Evolutionary conservation across 2,329 filamentous ascomycete genomes (phyloP).

Genomic region (Calonectria pseudoreteaudii): DNA sequence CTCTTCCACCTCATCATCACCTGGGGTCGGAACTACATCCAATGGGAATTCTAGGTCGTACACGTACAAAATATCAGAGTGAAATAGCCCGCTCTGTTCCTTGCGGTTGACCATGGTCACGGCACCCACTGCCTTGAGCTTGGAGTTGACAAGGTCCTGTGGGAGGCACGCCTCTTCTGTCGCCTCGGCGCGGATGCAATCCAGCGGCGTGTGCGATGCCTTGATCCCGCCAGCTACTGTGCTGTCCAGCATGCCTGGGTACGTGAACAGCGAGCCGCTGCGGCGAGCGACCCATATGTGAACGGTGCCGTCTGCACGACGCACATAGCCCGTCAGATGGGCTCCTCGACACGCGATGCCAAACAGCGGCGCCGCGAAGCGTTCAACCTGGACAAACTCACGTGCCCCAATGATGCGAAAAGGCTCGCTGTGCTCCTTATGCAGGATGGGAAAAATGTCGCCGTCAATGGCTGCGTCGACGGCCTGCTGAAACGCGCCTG

Average conservation of each 20-base stretch:
- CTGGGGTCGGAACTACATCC: slow-evolving; percentile 72
- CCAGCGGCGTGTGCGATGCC: slow-evolving; percentile 72
- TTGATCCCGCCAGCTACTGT: slow-evolving; percentile 83
- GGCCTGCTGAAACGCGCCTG: slow-evolving; percentile 52
- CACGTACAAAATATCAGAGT: slow-evolving; percentile 68
- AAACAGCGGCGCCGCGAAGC: slow-evolving; percentile 72
- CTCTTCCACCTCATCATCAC: slow-evolving; percentile 82
- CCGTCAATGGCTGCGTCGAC: slow-evolving; percentile 53
- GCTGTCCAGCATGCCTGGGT: slow-evolving; percentile 81
- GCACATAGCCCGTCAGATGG: slow-evolving; percentile 74
- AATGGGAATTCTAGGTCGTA: slow-evolving; percentile 78
- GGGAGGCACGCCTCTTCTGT: slow-evolving; percentile 74
- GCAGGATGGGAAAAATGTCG: slow-evolving; percentile 53
- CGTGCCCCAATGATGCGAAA: slow-evolving; percentile 55
- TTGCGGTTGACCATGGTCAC: slow-evolving; percentile 51
- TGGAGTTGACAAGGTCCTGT: slow-evolving; percentile 37
- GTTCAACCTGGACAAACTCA: slow-evolving; percentile 64
- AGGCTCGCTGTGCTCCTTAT: slow-evolving; percentile 55
- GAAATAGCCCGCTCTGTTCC: slow-evolving; percentile 42
- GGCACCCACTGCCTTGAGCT: slow-evolving; percentile 44
- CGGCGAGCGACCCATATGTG: slow-evolving; percentile 80
- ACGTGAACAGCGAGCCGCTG: slow-evolving; percentile 75
- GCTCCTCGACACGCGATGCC: slow-evolving; percentile 75
- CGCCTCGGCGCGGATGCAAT: slow-evolving; percentile 78
- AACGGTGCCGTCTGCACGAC: slow-evolving; percentile 54